Evolutionary conservation across 1,284 basidiomycete species (phyloP), one percentile per base, ranked within the genome.

Genomic region (Melampsora larici-populina): DNA sequence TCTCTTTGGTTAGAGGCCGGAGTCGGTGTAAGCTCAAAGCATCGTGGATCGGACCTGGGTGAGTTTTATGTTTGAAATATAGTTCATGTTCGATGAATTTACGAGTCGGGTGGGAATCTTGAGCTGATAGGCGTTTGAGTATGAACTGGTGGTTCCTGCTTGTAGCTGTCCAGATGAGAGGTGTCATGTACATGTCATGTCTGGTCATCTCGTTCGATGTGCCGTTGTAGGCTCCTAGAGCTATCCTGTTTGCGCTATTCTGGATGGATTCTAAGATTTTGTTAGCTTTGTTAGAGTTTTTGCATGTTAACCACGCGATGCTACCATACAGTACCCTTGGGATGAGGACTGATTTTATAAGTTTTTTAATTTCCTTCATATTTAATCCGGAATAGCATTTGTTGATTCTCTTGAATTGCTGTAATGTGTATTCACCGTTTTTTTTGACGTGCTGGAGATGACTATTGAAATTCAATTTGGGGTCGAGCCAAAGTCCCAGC

Each of bases 281-380:
- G 17, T 9, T 60, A 1, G 55, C 55, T 29, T 60, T 60, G 0
- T 0, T 0, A 11, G 8, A 9, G 5, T 8, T 60, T 29, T 29
- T 60, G 13, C n/a, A 4, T 0, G 71, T 65, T n/a, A 51, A 58
- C 73, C 73, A 76, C 0, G 62, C 65, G 13, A 46, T 66, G 17
- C n/a, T 67, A 24, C 74, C 66, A 63, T 69, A 76, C 0, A 48
- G 43, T n/a, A 69, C 31, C 33, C 67, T 62, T 1, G 74, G 55
- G 0, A 24, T 46, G 5, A 69, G 8, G 7, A 77, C 51, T n/a
- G 55, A 2, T 24, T 21, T 46, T 0, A 77, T 51, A 0, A 77
- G 49, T 18, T 55, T n/a, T 0, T 51, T 63, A 2, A 33, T 24
- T 24, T 67, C 72, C 17, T 58, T 46, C 8, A 49, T 40, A 2